Evolutionary conservation across 2,329 filamentous ascomycete genomes (phyloP).

Genomic region (Graphiopsis chlorocephala): DNA sequence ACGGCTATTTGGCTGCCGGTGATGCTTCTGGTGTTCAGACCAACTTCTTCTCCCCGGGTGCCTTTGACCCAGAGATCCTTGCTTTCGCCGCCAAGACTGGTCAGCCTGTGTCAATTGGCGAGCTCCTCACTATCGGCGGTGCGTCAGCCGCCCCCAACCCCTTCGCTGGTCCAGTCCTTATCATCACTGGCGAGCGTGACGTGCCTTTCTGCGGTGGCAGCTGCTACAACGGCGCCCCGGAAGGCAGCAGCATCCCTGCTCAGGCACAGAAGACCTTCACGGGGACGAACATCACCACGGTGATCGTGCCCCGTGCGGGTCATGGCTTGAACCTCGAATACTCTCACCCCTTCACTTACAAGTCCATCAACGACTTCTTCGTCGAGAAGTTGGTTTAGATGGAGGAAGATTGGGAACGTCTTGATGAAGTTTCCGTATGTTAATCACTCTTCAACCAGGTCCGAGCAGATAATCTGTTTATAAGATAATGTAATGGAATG

Average conservation of each 20-base stretch:
- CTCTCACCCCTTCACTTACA: conserved; percentile 30
- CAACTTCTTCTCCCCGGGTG: conserved; percentile 48
- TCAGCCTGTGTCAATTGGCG: conserved; percentile 58
- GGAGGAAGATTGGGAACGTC: not conserved
- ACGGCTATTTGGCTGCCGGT: conserved; percentile 54
- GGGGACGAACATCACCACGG: conserved; percentile 39
- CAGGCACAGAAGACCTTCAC: conserved; percentile 44
- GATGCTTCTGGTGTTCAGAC: conserved; percentile 51
- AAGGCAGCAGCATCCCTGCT: conserved; percentile 45
- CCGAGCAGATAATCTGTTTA: not conserved
- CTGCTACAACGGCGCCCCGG: conserved; percentile 47
- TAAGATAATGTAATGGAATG: not conserved
- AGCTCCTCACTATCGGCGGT: conserved; percentile 55
- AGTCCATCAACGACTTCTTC: conserved; percentile 31
- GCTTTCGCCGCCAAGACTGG: conserved; percentile 45
- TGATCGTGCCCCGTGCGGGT: conserved; percentile 51
- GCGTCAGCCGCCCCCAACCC: conserved; percentile 33
- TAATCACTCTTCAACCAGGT: not conserved
- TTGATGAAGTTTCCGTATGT: not conserved
- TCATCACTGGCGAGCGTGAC: conserved; percentile 59
- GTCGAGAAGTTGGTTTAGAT: conserved; percentile 18
- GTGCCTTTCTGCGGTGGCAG: conserved; percentile 59
- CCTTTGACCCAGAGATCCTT: conserved; percentile 56
- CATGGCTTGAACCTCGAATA: conserved; percentile 37
- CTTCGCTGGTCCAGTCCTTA: conserved; percentile 55